A percentile compares a stretch with the other conserved stretches of the same genome.
Conservation (phyloP, 2,329 filamentous ascomycete species). For the Penicillium italicum region DNA sequence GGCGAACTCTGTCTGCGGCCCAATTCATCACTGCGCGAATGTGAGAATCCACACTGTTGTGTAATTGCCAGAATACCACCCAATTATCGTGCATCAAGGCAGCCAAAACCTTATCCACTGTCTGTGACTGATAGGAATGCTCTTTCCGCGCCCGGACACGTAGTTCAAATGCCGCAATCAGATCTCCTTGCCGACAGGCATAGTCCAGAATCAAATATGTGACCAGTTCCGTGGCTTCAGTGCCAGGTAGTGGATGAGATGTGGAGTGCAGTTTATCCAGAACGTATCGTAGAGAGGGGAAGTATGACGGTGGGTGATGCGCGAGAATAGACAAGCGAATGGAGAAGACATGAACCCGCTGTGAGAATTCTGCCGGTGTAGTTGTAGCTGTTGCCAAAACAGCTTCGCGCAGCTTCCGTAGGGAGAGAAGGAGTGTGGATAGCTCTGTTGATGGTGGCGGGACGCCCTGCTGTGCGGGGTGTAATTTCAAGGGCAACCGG, state of each 20-base stretch:
- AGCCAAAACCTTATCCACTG: conserved; percentile 64
- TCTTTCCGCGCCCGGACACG: conserved; percentile 47
- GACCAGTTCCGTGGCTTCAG: conserved; percentile 74
- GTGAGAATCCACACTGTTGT: conserved; percentile 73
- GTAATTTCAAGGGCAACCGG: conserved; percentile 19
- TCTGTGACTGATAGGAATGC: conserved; percentile 62
- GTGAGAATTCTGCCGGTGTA: conserved; percentile 73
- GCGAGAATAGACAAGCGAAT: conserved; percentile 78
- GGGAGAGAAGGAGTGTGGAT: conserved; percentile 70
- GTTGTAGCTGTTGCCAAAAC: conserved; percentile 69
- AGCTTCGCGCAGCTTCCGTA: conserved; percentile 88
- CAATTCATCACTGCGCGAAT: conserved; percentile 75
- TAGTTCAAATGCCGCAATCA: conserved; percentile 68
- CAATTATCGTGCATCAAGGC: conserved; percentile 80
- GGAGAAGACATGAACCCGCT: conserved; percentile 88
- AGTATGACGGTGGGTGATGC: conserved; percentile 81
- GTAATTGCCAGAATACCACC: conserved; percentile 69
- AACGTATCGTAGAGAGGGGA: conserved; percentile 78
- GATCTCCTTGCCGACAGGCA: conserved; percentile 74
- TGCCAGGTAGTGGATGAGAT: conserved; percentile 61
- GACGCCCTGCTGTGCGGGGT: conserved; percentile 25
- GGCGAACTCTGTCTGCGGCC: conserved; percentile 69
- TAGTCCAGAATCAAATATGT: conserved; percentile 82
- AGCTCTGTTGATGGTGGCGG: conserved; percentile 59
- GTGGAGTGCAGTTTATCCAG: conserved; percentile 66